A percentile compares a stretch with the other conserved stretches of the same genome.
phyloP scores from a whole-genome alignment of 2,329 filamentous ascomycete genomes.

The Diaporthe batatas region DNA sequence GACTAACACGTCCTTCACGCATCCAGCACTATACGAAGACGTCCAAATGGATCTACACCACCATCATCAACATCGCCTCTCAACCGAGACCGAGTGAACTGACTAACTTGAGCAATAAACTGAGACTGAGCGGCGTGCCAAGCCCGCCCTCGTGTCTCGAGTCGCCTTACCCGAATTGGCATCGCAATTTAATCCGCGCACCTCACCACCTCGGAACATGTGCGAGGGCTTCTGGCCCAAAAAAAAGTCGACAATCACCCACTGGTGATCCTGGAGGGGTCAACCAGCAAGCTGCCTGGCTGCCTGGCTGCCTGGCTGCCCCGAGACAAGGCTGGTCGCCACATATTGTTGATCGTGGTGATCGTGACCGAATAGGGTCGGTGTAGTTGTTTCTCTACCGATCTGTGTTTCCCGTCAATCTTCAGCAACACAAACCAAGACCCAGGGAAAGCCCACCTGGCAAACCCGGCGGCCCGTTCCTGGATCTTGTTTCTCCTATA shows the following conservation, averaged over 20 bases:
- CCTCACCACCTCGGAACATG: slow-evolving; percentile 30
- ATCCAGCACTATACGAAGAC: neutral
- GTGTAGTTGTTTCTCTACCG: neutral
- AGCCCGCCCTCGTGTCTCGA: slow-evolving; percentile 27
- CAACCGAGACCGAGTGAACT: slow-evolving; percentile 1
- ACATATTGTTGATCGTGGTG: slow-evolving; percentile 14
- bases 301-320: neutral
- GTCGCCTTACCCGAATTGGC: slow-evolving; percentile 29
- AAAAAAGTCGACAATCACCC: neutral
- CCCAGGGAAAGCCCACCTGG: neutral
- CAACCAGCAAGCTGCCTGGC: no score
- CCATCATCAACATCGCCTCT: neutral
- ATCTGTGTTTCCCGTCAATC: neutral
- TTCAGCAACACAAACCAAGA: slow-evolving; percentile 6
- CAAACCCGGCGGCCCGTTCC: slow-evolving; percentile 13
- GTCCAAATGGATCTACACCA: neutral
- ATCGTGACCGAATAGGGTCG: neutral
- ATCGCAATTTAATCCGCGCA: slow-evolving; percentile 29
- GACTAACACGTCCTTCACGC: neutral
- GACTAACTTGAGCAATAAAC: neutral
- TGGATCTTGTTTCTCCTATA: slow-evolving; percentile 16
- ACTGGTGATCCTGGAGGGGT: slow-evolving; percentile 16
- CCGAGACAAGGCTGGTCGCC: slow-evolving; percentile 23
- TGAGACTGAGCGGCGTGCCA: slow-evolving; percentile 18
- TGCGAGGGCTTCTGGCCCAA: neutral